Evolutionary conservation across 1,284 basidiomycete species (phyloP).

Genomic region (Cystobasidium pallidum): DNA sequence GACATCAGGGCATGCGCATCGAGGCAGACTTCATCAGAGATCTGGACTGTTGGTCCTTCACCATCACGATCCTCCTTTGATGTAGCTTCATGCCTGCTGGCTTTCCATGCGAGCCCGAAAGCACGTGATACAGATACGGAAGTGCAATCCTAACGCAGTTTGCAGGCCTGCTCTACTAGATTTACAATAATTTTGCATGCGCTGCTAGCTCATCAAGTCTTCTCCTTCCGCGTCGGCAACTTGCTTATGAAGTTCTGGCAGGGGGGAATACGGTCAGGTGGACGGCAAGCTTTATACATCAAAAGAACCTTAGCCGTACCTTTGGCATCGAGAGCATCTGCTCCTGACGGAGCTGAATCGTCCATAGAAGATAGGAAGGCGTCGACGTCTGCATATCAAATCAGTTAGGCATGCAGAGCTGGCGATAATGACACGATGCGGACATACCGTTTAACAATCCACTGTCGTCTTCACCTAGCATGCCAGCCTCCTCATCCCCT

Average conservation of each 20-base stretch:
- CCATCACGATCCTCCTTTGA: not conserved
- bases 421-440: not conserved
- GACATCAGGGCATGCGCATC: constrained; percentile 1
- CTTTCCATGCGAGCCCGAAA: not conserved
- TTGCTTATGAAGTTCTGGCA: constrained; percentile 22
- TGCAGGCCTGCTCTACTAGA: not conserved
- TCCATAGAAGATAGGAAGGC: constrained; percentile 42
- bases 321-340: constrained; percentile 26
- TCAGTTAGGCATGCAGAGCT: not conserved
- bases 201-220: constrained; percentile 22
- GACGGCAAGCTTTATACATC: not conserved
- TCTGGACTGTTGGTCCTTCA: not conserved
- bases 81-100: not conserved
- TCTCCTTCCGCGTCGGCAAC: constrained; percentile 28
- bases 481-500: constrained; percentile 18
- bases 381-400: constrained; percentile 28
- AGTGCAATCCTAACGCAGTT: not conserved
- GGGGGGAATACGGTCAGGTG: not conserved
- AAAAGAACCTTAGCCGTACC: not conserved
- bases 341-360: constrained; percentile 10
- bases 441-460: constrained; percentile 39
- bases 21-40: not conserved
- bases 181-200: not conserved
- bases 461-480: constrained; percentile 30
- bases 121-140: constrained; percentile 22